Evolutionary conservation across 2,329 filamentous ascomycete genomes (phyloP).

Genomic region (Fonsecaea erecta): DNA sequence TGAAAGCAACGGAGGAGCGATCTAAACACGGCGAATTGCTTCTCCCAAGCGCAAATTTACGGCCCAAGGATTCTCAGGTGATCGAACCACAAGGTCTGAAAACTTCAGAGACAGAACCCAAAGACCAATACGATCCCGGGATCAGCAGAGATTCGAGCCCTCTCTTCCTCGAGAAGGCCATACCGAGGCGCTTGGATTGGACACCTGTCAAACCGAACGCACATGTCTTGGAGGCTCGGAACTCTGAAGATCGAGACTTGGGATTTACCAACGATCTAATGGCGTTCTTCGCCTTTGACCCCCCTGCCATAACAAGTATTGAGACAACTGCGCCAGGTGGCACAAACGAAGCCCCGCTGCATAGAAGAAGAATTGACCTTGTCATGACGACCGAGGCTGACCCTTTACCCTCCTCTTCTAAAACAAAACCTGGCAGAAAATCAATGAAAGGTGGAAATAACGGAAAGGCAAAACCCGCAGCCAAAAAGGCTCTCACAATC

Average conservation of each 20-base stretch:
- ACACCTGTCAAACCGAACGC: constrained; percentile 61
- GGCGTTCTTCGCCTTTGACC: constrained; percentile 18
- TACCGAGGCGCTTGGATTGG: constrained; percentile 66
- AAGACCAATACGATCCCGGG: neutral
- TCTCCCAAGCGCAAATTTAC: neutral
- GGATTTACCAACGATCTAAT: constrained; percentile 20
- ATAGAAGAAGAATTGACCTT: constrained; percentile 28
- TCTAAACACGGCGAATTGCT: constrained; percentile 6
- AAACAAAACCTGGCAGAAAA: neutral
- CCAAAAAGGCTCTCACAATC: constrained; percentile 76
- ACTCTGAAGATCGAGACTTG: neutral
- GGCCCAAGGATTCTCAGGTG: neutral
- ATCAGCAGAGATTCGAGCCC: neutral
- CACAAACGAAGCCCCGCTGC: constrained; percentile 13
- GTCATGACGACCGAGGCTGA: constrained; percentile 11
- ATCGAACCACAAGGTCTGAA: neutral
- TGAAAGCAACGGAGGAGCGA: neutral
- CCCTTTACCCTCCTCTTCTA: constrained; percentile 11
- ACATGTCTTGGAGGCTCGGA: neutral
- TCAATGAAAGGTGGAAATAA: neutral
- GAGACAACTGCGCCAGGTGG: constrained; percentile 8
- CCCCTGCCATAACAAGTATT: neutral
- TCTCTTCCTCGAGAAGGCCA: constrained; percentile 52
- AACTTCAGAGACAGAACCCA: neutral
- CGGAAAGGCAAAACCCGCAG: constrained; percentile 57